Evolutionary conservation across 2,329 filamentous ascomycete species (phyloP), one percentile per base, ranked within the genome.

Genomic region (Calonectria pteridis): DNA sequence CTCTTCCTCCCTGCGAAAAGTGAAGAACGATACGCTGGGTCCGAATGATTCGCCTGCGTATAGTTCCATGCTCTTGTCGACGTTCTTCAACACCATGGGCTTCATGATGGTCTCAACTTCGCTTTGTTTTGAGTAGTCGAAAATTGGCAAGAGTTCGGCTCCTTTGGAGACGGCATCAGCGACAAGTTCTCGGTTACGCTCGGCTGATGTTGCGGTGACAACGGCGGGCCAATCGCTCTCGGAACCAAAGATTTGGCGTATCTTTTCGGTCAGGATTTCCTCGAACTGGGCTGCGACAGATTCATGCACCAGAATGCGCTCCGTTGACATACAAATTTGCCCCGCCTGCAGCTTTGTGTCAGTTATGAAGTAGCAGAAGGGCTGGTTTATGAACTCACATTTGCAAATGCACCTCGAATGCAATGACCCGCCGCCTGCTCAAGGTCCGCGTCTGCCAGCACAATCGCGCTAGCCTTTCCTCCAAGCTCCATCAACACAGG

Each of bases 261-360:
- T 71, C 14, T 65, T 67, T 10, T 65, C 6, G 6, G 29, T 40
- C n/a, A 75, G 58, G 16, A 63, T 28, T 28, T 65, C 23, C 37
- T 71, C n/a, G 33, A 73, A 75, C 33, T 69, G 14, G 2, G 16
- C 20, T 6, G 70, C 70, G n/a, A 75, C 35, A 9, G 70, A 67
- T 16, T 73, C 55, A 9, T 73, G 59, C 37, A 75, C 71, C 16
- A 75, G 20, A 55, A 75, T 73, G 9, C 71, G 62, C 49, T 73
- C 69, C 35, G 94, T 96, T 18, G 90, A 89, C 94, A 97, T 96
- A 88, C 95, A 97, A 62, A 96, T 91, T 85, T 97, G 95, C 0
- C 95, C 95, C 3, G 64, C 67, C 74, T 71, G n/a, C 31, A 4
- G 1, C 16, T 18, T 16, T 29, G n/a, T 51, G 50, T 71, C 33